Base-by-base conservation (phyloP, 208 protist genomes). In the Paratrypanosoma confusum region DNA sequence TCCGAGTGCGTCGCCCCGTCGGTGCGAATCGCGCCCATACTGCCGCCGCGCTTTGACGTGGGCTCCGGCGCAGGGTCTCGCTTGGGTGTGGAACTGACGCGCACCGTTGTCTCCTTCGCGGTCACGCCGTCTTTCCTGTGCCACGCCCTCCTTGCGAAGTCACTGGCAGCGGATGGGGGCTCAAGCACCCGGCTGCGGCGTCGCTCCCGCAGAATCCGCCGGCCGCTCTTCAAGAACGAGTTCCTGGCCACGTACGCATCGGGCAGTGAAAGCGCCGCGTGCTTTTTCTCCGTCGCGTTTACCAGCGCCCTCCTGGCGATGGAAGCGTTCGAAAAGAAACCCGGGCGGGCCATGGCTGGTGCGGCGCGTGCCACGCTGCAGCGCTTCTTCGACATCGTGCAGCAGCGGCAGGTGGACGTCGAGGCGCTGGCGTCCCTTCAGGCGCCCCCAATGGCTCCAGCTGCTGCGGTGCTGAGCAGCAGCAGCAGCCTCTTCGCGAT, bases 51-150 rank as follows among this genome's bases (percentile, higher is more conserved):
- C 11, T 8, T 25, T 5, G 28, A 27, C 16, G 2, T 7, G 14
- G 37, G 41, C 41, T 27, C 29, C 28, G 16, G 14, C 3, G 41
- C 34, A 20, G 25, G 41, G 20, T 36, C 41, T 4, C n/a, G n/a
- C n/a, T n/a, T n/a, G n/a, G n/a, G 31, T 11, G 39, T 29, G 39
- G 32, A 21, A 5, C 28, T 27, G 28, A 53, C 53, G 18, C 71
- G 49, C 50, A 11, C 47, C 29, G 37, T 62, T 5, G 65, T 71
- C 18, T 54, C 66, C 28, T 87, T 71, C 44, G 66, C 74, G 29
- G 23, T 41, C 20, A 52, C 78, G 25, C 70, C 78, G 1, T 81
- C 70, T 18, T 82, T 82, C 37, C 61, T 78, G 1, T 80, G 77
- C 38, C 45, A 64, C 21, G 73, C 77, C 41, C 40, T 62, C 3